Base-by-base conservation (phyloP, 176 grass and related monocot species). In the Phragmites australis region DNA sequence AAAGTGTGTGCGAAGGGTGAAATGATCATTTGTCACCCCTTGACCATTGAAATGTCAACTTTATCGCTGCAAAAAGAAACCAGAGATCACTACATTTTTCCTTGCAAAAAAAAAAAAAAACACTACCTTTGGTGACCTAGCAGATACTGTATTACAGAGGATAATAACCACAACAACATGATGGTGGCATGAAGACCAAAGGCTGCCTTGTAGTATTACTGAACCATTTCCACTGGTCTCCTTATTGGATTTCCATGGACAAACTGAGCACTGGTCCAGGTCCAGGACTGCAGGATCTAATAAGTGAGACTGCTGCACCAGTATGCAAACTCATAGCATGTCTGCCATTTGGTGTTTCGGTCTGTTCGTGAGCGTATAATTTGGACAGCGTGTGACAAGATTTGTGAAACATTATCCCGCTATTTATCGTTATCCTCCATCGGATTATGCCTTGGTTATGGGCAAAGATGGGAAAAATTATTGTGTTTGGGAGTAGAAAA, bases 201-300 rank as follows among this genome's bases (percentile, higher is more conserved):
- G 54, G 72, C 76, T 84, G 75, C 8, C 27, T 55, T 64, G 79
- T 56, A 50, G 79, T 56, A 50, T 61, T 58, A 41, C 70, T 66
- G 9, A 19, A 13, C 9, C 54, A 64, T 82, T 73, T 81, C 66
- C 8, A 13, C 55, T 67, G 59, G 82, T 68, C 14, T 70, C 64
- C 48, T 80, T 55, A 84, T 72, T 64, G 57, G 57, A 44, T 47
- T 68, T 74, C 66, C 68, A 32, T 76, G 60, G 70, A 27, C 86
- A 84, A 37, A 45, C 44, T n/a, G 41, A 59, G 73, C 31, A 63
- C 22, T 61, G 55, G 89, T 82, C 82, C 60, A 79, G 34, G n/a
- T n/a, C n/a, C n/a, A n/a, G 54, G 60, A 57, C 70, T 56, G 72
- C 67, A 85, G 68, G 62, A 70, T 84, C 74, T 76, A 69, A 78